Evolutionary conservation across 2,329 filamentous ascomycete genomes (phyloP), one percentile per base, ranked within the genome.

Genomic region (Beauveria brongniartii): DNA sequence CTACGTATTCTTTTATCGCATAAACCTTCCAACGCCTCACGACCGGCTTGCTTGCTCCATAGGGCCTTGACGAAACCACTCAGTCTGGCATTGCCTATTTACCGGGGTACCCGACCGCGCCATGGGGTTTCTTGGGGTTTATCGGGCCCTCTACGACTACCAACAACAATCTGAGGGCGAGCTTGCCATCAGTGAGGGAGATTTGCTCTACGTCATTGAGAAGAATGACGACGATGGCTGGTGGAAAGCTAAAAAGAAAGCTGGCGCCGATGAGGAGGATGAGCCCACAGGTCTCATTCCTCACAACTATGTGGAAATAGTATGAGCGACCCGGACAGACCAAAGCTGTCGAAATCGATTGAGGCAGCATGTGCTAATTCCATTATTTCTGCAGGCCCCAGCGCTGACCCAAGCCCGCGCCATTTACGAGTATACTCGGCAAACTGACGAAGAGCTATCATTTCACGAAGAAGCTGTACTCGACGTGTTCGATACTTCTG

Each of bases 231-330:
- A 90, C 40, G 82, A 85, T 86, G 76, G 91, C 72, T 97, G 94
- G 94, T 97, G 94, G 94, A 94, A 88, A 74, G 91, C 90, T 53
- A 96, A 96, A 80, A 96, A 95, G 81, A 91, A 88, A 77, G 91
- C 92, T 65, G 84, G 83, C 37, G 82, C 79, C 28, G 90, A 92
- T 43, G 92, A 96, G 48, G 92, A 96, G 47, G 92, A 96, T 48
- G 92, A 97, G 75, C 92, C 92, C 3, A 86, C 91, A 67, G 92
- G 92, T 63, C 77, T 97, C 71, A 87, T 99, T 63, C 94, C 94
- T 16, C 92, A 90, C 72, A 99, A 97, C 74, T 99, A 99, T 73
- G 82, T 99, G 61, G 89, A 97, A 78, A 86, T 95, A 87, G 92
- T 96, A 69, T 43, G 64, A 26, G 18, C 16, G 30, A 43, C 6